These are phyloP conservation scores for Collybia mongolica DNA, from an alignment of 768 basidiomycete genomes.

Conservation along the genomic window DNA sequence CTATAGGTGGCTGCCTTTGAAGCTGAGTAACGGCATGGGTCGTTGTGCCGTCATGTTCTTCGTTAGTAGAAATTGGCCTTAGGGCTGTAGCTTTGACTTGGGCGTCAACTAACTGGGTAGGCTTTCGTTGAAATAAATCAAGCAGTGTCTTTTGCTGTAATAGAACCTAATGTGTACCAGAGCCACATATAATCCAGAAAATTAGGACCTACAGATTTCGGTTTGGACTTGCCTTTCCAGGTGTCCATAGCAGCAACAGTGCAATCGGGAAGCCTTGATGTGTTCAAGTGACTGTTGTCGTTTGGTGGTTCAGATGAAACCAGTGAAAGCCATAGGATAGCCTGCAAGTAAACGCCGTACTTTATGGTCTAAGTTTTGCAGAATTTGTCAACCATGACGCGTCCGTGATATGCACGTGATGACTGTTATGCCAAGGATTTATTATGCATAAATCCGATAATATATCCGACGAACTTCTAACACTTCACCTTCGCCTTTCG, in stretches of 20 bases:
- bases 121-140: constrained; percentile 32
- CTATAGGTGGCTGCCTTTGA: too few species aligned
- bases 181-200: too few species aligned
- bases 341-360: too few species aligned
- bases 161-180: too few species aligned
- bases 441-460: too few species aligned
- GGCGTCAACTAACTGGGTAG: not conserved
- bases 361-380: too few species aligned
- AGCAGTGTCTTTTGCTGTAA: constrained; percentile 39
- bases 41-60: not conserved
- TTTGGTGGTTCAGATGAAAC: not conserved
- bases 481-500: too few species aligned
- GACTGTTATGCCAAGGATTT: not conserved
- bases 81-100: not conserved
- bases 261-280: not conserved
- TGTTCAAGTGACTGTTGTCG: not conserved
- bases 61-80: not conserved
- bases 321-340: not conserved
- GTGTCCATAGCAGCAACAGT: constrained; percentile 25
- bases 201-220: constrained; percentile 24
- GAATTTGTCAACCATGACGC: constrained; percentile 8
- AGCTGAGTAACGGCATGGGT: too few species aligned
- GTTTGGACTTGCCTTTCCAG: constrained; percentile 18
- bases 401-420: not conserved
- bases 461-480: too few species aligned